Evolutionary conservation across 495 filamentous ascomycete species (phyloP).

Genomic region (Aspergillus bertholletiae): DNA sequence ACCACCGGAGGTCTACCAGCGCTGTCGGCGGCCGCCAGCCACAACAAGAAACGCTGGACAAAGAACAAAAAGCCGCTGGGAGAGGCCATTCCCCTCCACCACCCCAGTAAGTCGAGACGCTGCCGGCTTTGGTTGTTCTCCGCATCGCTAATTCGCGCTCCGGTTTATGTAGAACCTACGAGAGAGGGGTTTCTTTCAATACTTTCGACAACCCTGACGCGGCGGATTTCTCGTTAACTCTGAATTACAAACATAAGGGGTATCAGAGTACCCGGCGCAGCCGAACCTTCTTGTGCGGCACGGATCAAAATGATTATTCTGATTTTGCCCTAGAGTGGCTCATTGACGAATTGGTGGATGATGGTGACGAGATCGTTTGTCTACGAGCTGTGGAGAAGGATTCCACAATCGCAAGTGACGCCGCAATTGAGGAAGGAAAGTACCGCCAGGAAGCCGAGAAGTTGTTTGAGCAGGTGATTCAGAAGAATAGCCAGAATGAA

Average conservation of each 20-base stretch:
- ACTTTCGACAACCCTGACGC: constrained; percentile 87
- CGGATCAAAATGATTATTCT: constrained; percentile 93
- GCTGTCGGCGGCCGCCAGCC: constrained; percentile 24
- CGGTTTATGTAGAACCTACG: constrained; percentile 35
- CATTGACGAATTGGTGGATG: constrained; percentile 90
- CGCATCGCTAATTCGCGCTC: neutral
- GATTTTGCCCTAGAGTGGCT: constrained; percentile 94
- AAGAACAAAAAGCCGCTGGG: constrained; percentile 22
- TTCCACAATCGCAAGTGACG: constrained; percentile 64
- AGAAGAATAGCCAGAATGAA: constrained; percentile 73
- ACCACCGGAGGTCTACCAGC: constrained; percentile 28
- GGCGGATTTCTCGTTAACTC: constrained; percentile 72
- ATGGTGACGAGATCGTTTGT: constrained; percentile 95
- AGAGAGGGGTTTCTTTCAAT: constrained; percentile 79
- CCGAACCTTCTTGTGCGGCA: constrained; percentile 89
- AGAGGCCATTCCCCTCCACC: constrained; percentile 37
- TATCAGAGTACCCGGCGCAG: constrained; percentile 82
- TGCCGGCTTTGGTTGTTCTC: neutral
- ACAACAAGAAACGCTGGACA: constrained; percentile 22
- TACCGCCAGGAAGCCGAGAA: constrained; percentile 79
- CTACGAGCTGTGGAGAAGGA: constrained; percentile 87
- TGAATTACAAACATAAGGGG: constrained; percentile 85
- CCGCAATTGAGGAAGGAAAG: constrained; percentile 62
- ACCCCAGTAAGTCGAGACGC: constrained; percentile 27
- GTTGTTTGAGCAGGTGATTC: constrained; percentile 72